Percentiles rank a stretch among this genome's conserved stretches.
Evolutionary conservation across 495 filamentous ascomycete genomes (phyloP).

Genomic region (Hyaloscypha variabilis): DNA sequence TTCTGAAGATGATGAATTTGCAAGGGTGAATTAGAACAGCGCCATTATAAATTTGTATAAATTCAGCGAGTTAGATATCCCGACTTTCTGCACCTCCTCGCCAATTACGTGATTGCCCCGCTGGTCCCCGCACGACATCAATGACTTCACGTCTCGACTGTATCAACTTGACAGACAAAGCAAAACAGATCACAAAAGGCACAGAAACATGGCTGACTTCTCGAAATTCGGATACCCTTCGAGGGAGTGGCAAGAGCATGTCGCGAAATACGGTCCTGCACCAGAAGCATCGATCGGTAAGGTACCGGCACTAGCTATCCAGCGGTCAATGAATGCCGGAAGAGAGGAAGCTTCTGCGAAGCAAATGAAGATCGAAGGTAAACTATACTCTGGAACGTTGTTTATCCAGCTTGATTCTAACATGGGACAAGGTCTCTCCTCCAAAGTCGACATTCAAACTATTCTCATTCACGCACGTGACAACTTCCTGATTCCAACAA

Average conservation of each 20-base stretch:
- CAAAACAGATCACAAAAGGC: no score
- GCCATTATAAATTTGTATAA: not conserved
- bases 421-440: not conserved
- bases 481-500: not conserved
- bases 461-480: not conserved
- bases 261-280: not conserved
- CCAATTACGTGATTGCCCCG: not conserved
- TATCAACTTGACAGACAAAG: not conserved
- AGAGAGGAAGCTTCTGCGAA: not conserved
- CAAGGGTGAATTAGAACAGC: not conserved
- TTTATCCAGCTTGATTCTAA: no score
- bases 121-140: not conserved
- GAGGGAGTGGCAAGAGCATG: not conserved
- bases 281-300: not conserved
- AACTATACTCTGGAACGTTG: no score
- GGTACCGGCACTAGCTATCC: not conserved
- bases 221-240: not conserved
- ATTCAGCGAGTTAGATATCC: not conserved
- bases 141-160: not conserved
- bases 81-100: not conserved
- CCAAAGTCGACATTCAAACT: not conserved
- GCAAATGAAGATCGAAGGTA: not conserved
- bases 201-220: not conserved
- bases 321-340: not conserved
- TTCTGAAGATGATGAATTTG: not conserved